phyloP scores from a whole-genome alignment of 257 asterid species.

The Plantago elongata region DNA sequence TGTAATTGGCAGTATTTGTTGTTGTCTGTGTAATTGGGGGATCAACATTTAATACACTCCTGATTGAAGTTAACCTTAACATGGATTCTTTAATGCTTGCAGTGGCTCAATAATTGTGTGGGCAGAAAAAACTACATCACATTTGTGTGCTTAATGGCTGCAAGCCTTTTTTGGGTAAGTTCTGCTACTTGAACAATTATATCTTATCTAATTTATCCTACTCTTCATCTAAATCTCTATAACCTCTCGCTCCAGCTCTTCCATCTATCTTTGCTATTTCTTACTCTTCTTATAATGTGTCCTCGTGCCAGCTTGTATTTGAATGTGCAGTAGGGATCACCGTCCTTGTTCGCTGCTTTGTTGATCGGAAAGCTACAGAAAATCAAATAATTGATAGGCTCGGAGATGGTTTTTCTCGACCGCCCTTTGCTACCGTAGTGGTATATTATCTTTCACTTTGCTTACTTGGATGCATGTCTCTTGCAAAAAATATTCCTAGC shows the following conservation, averaged over 20 bases:
- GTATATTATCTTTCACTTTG: constrained; percentile 31
- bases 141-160: constrained; percentile 82
- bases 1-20: neutral
- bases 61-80: constrained; percentile 19
- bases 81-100: constrained; percentile 32
- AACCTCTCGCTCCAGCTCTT: neutral
- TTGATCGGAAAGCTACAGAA: constrained; percentile 63
- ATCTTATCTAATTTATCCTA: constrained; percentile 1
- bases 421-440: constrained; percentile 93
- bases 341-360: constrained; percentile 90
- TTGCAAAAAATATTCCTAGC: neutral
- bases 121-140: constrained; percentile 85
- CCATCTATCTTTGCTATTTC: constrained; percentile 10
- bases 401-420: constrained; percentile 93
- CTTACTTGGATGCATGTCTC: constrained; percentile 5
- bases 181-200: constrained; percentile 17
- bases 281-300: constrained; percentile 18
- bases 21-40: constrained; percentile 5
- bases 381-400: constrained; percentile 67
- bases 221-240: neutral
- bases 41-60: neutral
- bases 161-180: constrained; percentile 90
- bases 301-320: constrained; percentile 70
- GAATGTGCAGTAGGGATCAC: constrained; percentile 80
- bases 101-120: constrained; percentile 96